These are phyloP conservation scores for Hymenoscyphus fructigenus DNA, from an alignment of 2,329 filamentous ascomycete species.

Conservation along the genomic window DNA sequence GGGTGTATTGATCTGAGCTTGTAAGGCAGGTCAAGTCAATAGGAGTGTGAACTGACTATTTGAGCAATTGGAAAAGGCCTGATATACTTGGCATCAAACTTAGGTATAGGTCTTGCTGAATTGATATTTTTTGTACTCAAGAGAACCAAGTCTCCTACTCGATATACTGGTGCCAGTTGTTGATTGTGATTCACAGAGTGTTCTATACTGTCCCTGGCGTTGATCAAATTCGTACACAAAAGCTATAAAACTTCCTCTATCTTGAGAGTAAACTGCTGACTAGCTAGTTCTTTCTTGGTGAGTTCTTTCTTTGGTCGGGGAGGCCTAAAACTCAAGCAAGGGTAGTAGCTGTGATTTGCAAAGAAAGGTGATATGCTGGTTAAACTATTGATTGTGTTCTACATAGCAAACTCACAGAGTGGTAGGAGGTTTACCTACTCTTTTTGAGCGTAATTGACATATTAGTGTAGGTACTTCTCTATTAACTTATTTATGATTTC, in stretches of 20 bases:
- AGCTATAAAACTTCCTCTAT: conserved; percentile 5
- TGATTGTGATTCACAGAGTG: conserved; percentile 3
- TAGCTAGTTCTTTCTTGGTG: not conserved
- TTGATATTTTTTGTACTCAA: too few relatives aligned
- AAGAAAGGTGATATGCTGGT: too few relatives aligned
- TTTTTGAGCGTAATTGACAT: conserved; percentile 21
- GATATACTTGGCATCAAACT: not conserved
- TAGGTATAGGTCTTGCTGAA: not conserved
- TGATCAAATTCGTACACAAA: not conserved
- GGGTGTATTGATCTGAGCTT: not conserved
- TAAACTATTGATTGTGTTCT: conserved; percentile 13
- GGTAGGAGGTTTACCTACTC: conserved; percentile 20
- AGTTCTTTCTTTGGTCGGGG: not conserved
- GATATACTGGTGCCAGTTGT: conserved; percentile 1
- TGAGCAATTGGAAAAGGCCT: conserved; percentile 7
- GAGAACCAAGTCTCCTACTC: conserved; percentile 6
- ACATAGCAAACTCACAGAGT: conserved; percentile 22
- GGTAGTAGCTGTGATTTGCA: conserved; percentile 14
- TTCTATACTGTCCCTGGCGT: not conserved
- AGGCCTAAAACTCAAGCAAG: conserved; percentile 10
- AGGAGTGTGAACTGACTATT: not conserved
- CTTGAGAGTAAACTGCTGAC: not conserved
- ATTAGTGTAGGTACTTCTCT: conserved; percentile 17
- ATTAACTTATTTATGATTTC: conserved; percentile 19
- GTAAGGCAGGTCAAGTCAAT: not conserved